Conservation (phyloP, 164 flowering plant species). For the Vitis rupestris region DNA sequence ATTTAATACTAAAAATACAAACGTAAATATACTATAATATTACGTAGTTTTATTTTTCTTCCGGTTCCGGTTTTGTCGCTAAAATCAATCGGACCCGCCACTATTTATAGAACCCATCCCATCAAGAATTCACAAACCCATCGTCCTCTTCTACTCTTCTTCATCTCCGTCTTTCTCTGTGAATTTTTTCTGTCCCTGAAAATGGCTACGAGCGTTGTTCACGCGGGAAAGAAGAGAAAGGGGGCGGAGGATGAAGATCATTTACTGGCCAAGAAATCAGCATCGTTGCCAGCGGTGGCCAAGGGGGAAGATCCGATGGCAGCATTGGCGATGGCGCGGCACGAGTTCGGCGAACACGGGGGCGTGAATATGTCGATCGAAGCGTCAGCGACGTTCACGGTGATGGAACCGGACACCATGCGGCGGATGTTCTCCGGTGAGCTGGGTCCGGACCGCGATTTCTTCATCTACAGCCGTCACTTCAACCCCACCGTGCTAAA, state of each 20-base stretch:
- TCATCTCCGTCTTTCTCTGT: neutral
- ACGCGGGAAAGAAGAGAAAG: slow-evolving; percentile 30
- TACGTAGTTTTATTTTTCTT: no score
- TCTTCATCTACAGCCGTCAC: slow-evolving; percentile 95
- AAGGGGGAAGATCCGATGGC: slow-evolving; percentile 61
- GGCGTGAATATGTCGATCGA: slow-evolving; percentile 99
- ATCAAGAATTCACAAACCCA: neutral
- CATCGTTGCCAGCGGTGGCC: neutral
- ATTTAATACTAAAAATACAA: no score
- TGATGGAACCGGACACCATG: slow-evolving; percentile 95
- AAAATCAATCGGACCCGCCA: no score
- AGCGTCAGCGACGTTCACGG: slow-evolving; percentile 97
- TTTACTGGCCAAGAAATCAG: slow-evolving; percentile 34
- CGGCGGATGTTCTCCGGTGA: slow-evolving; percentile 87
- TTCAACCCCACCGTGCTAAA: slow-evolving; percentile 90
- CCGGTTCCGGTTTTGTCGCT: neutral
- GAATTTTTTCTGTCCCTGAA: slow-evolving; percentile 27
- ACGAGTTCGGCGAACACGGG: slow-evolving; percentile 97
- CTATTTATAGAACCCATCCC: no score
- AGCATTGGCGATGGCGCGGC: slow-evolving; percentile 65
- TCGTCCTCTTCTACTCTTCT: neutral
- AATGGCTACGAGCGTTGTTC: neutral
- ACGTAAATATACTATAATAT: no score
- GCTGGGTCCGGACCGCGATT: slow-evolving; percentile 91
- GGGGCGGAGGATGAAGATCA: slow-evolving; percentile 29